Percentiles rank a stretch among this genome's conserved stretches.
These are phyloP conservation scores for Lactarius akahatsu DNA, from an alignment of 768 basidiomycete species.

Conservation along the genomic window DNA sequence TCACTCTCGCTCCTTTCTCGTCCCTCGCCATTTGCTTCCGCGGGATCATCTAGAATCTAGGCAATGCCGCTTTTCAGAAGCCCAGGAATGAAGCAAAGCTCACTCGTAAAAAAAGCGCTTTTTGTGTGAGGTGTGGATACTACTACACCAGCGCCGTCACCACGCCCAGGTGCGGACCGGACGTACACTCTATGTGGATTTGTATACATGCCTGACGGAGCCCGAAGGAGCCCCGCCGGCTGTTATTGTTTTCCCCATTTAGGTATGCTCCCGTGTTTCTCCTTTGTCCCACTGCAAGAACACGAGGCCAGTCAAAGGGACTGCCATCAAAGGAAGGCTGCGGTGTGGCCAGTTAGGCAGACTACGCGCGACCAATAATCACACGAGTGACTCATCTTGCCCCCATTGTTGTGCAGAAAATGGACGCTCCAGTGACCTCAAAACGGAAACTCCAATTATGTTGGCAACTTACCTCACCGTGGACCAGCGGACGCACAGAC, in stretches of 20 bases:
- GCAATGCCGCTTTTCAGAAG: slow-evolving; percentile 16
- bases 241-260: slow-evolving; percentile 22
- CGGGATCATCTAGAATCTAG: slow-evolving; percentile 18
- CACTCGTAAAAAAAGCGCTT: background rate
- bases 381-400: slow-evolving; percentile 9
- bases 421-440: background rate
- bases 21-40: slow-evolving; percentile 6
- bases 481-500: background rate
- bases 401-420: slow-evolving; percentile 18
- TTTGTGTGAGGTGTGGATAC: slow-evolving; percentile 4
- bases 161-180: no score
- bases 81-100: slow-evolving; percentile 4
- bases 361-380: slow-evolving; percentile 1
- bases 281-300: background rate
- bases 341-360: background rate
- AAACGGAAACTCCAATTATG: slow-evolving; percentile 10
- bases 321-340: slow-evolving; percentile 17
- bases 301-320: slow-evolving; percentile 23
- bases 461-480: background rate
- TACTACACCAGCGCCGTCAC: no score
- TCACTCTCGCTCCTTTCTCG: background rate
- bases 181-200: no score
- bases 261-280: background rate
- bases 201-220: background rate
- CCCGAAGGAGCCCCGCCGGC: background rate